Evolutionary conservation across 345 rosid genomes (phyloP), one percentile per base, ranked within the genome.

Genomic region (Lenwebbia sp.): DNA sequence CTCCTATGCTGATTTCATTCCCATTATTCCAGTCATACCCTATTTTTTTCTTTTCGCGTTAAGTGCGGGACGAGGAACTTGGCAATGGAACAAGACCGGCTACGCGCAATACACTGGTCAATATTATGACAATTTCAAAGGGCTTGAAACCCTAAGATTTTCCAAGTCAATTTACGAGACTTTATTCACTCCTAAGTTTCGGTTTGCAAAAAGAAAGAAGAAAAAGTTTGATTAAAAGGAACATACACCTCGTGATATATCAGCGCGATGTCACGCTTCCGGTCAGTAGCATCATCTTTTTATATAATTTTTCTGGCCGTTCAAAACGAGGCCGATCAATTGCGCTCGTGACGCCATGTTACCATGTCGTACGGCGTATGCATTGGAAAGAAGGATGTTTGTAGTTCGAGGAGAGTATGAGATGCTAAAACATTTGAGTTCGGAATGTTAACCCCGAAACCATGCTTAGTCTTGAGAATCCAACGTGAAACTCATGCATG

Each of bases 321-420:
- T 5, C 23, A 17, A 4, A 65, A 65, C 33, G 76, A 65, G 41
- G 40, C 33, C 17, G 75, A 4, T 15, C 5, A 62, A 28, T 13
- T 30, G 12, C 1, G 5, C 4, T 0, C 5, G 23, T 6, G 5
- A 30, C 6, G 0, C 4, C 10, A 7, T 7, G 17, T 62, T 30
- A 7, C 5, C 75, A 62, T 15, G 12, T 7, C 12, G 4, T 1
- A 0, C 0, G 23, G 75, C 1, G 0, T 7, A 30, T 7, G 23
- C 3, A 30, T 15, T 2, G 41, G 5, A 17, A 28, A 30, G 12
- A 62, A 62, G 0, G 33, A 62, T 30, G 10, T 62, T 17, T 30
- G 33, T 15, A 62, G 17, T 2, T 30, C 1, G 30, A 5, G 15
- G 3, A 65, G 7, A 19, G 13, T 0, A 22, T 4, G 26, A 33